These are phyloP conservation scores for Pyracantha coccinea DNA, from an alignment of 331 rosid genomes.

Conservation along the genomic window DNA sequence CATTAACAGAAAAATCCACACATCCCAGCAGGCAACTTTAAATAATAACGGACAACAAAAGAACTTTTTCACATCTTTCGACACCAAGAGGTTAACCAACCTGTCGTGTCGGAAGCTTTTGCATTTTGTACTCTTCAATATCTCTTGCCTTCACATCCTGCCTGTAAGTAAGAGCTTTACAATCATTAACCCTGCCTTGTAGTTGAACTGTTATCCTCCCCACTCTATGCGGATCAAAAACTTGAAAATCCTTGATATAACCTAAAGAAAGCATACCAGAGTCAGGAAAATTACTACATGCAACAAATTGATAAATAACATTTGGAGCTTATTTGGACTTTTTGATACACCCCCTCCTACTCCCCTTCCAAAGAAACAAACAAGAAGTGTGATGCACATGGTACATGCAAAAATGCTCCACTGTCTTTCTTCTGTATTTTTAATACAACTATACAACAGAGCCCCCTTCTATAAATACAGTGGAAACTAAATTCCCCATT, in stretches of 20 bases:
- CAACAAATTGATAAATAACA: not conserved
- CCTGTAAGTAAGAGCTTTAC: slow-evolving; percentile 67
- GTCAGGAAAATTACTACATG: not conserved
- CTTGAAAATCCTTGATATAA: slow-evolving; percentile 65
- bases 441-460: not conserved
- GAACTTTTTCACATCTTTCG: not conserved
- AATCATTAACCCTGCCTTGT: slow-evolving; percentile 80
- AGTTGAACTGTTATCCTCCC: slow-evolving; percentile 82
- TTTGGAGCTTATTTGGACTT: not conserved
- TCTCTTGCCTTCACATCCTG: slow-evolving; percentile 73
- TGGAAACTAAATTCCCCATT: too few relatives aligned
- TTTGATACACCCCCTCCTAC: not conserved
- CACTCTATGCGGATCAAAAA: slow-evolving; percentile 79
- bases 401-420: not conserved
- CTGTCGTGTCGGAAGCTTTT: slow-evolving; percentile 65
- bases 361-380: not conserved
- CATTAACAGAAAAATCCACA: not conserved
- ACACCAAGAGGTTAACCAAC: slow-evolving; percentile 25
- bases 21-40: not conserved
- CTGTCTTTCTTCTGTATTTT: not conserved
- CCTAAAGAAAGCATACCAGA: slow-evolving; percentile 25
- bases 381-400: not conserved
- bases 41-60: not conserved
- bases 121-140: slow-evolving; percentile 55
- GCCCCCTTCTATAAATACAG: too few relatives aligned